A percentile compares a stretch with the other conserved stretches of the same genome.
phyloP scores from a whole-genome alignment of 345 rosid species.

The Populus deltoides region DNA sequence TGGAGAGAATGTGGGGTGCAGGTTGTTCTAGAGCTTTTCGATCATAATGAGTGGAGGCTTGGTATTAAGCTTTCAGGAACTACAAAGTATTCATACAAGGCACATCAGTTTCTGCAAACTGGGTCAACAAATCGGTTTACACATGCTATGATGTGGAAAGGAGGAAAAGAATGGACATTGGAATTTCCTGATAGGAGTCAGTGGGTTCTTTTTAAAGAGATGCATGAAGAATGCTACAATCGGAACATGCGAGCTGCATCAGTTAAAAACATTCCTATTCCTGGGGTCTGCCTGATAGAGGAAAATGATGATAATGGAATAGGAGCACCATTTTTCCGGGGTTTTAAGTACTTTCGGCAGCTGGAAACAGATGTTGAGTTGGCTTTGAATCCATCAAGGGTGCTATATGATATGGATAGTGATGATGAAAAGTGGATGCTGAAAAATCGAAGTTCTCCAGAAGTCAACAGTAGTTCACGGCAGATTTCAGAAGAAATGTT shows the following conservation, averaged over 20 bases:
- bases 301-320: constrained; percentile 50
- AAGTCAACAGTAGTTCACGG: constrained; percentile 28
- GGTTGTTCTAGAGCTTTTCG: constrained; percentile 66
- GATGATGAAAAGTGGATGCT: constrained; percentile 80
- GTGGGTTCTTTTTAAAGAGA: constrained; percentile 90
- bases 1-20: constrained; percentile 88
- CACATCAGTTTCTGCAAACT: constrained; percentile 93
- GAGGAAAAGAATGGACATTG: constrained; percentile 90
- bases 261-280: constrained; percentile 88
- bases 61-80: constrained; percentile 69
- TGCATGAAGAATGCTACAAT: constrained; percentile 95
- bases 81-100: constrained; percentile 69
- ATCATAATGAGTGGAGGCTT: constrained; percentile 89
- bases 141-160: constrained; percentile 99
- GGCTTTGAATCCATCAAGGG: constrained; percentile 77
- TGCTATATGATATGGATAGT: constrained; percentile 93
- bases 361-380: constrained; percentile 85
- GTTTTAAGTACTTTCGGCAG: constrained; percentile 67
- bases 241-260: constrained; percentile 81
- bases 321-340: constrained; percentile 47
- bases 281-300: constrained; percentile 76
- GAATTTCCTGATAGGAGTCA: constrained; percentile 91
- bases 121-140: constrained; percentile 89
- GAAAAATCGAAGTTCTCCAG: constrained; percentile 40
- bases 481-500: constrained; percentile 57